A percentile compares a stretch with the other conserved stretches of the same genome.
phyloP scores from a whole-genome alignment of 2,329 filamentous ascomycete genomes.

The Neonectria ditissima region DNA sequence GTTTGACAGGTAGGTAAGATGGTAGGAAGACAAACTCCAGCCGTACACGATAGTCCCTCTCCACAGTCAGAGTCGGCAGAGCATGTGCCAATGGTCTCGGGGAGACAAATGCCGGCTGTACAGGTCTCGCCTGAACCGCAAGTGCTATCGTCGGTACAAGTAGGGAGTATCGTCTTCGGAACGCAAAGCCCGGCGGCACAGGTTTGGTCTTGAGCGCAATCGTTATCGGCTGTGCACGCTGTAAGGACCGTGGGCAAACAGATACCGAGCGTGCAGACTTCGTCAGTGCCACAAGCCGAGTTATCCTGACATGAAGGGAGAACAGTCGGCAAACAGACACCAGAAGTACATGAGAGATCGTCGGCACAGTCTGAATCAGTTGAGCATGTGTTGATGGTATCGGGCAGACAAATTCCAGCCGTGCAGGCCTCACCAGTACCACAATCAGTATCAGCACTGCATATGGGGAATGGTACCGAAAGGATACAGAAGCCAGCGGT shows the following conservation, averaged over 20 bases:
- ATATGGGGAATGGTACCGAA: not conserved
- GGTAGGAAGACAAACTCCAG: slow-evolving; percentile 16
- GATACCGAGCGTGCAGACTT: not conserved
- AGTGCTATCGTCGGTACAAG: not conserved
- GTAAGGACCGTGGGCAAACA: slow-evolving; percentile 12
- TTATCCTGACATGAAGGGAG: not conserved
- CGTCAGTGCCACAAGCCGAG: not conserved
- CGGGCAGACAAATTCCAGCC: not conserved
- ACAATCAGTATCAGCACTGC: not conserved
- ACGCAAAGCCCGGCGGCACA: slow-evolving; percentile 17
- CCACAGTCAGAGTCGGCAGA: not conserved
- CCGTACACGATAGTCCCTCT: not conserved
- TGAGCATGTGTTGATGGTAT: not conserved
- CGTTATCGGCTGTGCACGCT: not conserved
- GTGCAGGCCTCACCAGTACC: not conserved
- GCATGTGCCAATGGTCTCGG: slow-evolving; percentile 1
- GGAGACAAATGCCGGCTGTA: slow-evolving; percentile 8
- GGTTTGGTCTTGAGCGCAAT: not conserved
- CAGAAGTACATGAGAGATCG: not conserved
- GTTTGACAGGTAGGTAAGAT: slow-evolving; percentile 3
- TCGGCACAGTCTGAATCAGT: not conserved
- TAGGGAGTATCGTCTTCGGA: not conserved
- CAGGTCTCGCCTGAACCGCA: slow-evolving; percentile 2
- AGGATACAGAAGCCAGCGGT: slow-evolving; percentile 7
- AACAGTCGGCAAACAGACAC: slow-evolving; percentile 5